Conservation (phyloP, 108 stramenopile genomes). For the Schizochytrium sp. region DNA sequence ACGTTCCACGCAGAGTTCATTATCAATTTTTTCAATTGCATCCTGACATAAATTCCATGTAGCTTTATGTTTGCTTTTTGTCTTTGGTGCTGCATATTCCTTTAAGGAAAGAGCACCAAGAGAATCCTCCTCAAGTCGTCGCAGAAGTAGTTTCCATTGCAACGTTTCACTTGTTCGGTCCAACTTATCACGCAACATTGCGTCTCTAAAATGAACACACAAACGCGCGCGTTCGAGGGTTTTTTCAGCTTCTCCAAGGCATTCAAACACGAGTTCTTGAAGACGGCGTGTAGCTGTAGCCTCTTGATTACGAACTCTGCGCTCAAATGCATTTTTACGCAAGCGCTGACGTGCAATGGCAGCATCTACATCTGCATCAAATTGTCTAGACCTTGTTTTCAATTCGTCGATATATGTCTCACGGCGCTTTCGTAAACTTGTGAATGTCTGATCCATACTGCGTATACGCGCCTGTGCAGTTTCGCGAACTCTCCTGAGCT, state of each 20-base stretch:
- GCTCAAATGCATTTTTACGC: background rate
- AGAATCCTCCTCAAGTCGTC: background rate
- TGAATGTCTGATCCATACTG: background rate
- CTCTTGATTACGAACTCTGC: conserved; percentile 19
- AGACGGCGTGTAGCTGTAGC: conserved; percentile 25
- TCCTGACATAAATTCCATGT: background rate
- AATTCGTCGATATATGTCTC: background rate
- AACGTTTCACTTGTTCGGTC: background rate
- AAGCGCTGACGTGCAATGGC: background rate
- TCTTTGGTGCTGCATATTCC: background rate
- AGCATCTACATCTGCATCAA: conserved; percentile 29
- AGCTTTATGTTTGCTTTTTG: background rate
- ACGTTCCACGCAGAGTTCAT: background rate
- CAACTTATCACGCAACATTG: background rate
- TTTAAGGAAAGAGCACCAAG: background rate
- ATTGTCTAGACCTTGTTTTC: background rate
- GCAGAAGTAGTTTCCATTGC: conserved; percentile 14
- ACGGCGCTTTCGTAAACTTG: background rate
- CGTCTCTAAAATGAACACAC: background rate
- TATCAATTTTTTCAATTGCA: background rate
- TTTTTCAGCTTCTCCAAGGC: conserved; percentile 42
- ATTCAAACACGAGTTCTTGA: conserved; percentile 24
- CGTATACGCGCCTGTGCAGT: background rate
- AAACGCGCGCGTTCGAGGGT: background rate
- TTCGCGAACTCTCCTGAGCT: background rate